Percentiles rank a stretch among this genome's conserved stretches.
Conservation (phyloP, 768 basidiomycete genomes). For the Piloderma croceum region DNA sequence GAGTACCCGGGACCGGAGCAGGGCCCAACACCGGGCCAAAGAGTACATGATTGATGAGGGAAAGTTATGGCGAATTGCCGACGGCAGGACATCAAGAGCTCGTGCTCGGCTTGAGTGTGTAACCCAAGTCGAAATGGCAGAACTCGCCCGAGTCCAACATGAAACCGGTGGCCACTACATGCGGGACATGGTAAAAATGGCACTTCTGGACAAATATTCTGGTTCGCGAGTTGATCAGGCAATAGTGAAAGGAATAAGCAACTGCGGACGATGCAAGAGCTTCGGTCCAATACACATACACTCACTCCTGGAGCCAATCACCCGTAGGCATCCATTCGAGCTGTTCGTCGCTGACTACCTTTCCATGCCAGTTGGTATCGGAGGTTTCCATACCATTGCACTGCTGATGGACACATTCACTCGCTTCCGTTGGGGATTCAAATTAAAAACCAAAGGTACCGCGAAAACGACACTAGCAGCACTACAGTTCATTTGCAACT, state of each 20-base stretch:
- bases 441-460: conserved; percentile 8
- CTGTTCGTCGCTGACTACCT: conserved; percentile 19
- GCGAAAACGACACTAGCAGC: conserved; percentile 10
- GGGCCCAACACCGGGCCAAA: background rate
- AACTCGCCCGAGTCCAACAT: conserved; percentile 5
- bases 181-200: conserved; percentile 27
- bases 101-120: conserved; percentile 2
- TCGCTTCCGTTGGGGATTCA: conserved; percentile 19
- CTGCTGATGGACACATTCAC: conserved; percentile 17
- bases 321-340: conserved; percentile 13
- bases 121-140: conserved; percentile 7
- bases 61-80: conserved; percentile 12
- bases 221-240: conserved; percentile 19
- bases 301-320: conserved; percentile 18
- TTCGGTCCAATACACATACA: conserved; percentile 16
- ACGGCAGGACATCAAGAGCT: background rate
- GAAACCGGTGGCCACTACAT: conserved; percentile 22
- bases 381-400: conserved; percentile 6
- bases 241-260: conserved; percentile 11
- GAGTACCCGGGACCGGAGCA: background rate
- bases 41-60: conserved; percentile 7
- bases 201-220: conserved; percentile 22
- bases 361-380: conserved; percentile 10
- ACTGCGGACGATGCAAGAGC: conserved; percentile 17
- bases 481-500: conserved; percentile 7